These are phyloP conservation scores for Lentinus tigrinus DNA, from an alignment of 768 basidiomycete genomes.

Conservation along the genomic window DNA sequence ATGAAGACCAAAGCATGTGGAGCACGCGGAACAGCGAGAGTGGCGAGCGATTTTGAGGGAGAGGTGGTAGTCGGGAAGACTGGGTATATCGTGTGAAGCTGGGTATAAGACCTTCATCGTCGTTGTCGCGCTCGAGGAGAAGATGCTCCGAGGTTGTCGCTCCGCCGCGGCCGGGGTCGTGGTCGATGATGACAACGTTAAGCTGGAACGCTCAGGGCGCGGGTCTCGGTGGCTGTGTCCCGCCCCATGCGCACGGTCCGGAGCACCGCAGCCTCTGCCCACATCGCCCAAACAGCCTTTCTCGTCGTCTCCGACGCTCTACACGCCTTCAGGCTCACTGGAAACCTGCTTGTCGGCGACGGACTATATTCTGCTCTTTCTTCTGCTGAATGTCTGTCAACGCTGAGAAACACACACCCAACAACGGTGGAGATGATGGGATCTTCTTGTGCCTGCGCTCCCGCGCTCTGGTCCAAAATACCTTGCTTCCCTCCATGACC, in stretches of 20 bases:
- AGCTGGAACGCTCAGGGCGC: background rate
- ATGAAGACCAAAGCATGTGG: constrained; percentile 65
- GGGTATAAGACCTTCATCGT: constrained; percentile 71
- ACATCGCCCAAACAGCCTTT: background rate
- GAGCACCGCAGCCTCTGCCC: background rate
- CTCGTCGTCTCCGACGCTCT: background rate
- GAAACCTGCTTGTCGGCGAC: too few relatives aligned
- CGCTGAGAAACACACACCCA: too few relatives aligned
- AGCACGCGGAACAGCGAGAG: constrained; percentile 65
- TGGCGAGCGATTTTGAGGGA: constrained; percentile 84
- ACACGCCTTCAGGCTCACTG: too few relatives aligned
- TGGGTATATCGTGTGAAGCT: constrained; percentile 47
- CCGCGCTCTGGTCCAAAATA: background rate
- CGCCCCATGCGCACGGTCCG: background rate
- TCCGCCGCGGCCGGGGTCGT: background rate
- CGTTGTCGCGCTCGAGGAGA: background rate
- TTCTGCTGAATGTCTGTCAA: too few relatives aligned
- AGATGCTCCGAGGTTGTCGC: background rate
- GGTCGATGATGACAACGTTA: background rate
- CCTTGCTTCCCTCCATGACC: background rate
- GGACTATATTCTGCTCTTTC: too few relatives aligned
- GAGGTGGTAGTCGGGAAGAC: constrained; percentile 48
- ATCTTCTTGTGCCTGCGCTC: background rate
- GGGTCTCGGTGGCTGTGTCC: background rate
- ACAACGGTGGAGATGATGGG: background rate